Evolutionary conservation across 2,329 filamentous ascomycete species (phyloP), one percentile per base, ranked within the genome.

Genomic region (Chrysoporthe deuterocubensis): DNA sequence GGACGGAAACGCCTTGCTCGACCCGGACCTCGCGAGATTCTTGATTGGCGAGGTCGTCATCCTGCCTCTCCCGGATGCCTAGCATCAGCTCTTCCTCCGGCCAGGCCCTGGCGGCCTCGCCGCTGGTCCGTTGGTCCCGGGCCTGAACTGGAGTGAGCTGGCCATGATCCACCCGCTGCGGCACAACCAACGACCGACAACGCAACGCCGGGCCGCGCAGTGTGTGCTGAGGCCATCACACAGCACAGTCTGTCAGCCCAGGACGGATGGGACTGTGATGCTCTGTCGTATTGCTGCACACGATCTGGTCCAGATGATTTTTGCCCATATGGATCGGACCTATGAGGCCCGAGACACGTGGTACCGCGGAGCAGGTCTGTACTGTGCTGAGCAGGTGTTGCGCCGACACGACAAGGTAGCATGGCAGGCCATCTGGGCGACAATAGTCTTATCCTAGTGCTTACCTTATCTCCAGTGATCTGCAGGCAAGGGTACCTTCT

Each of bases 361-460:
- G 11, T 34, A 54, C 11, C 32, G 14, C 4, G 16, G 6, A 16
- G 11, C 13, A 32, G 26, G 26, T 26, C 26, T 26, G 26, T 26
- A 26, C 26, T 13, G 5, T 16, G 32, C 50, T 34, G 32, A 32
- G 50, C 26, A 34, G 32, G 50, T 54, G 50, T 26, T 54, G 50
- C 50, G 21, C 16, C 9, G 48, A 52, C 21, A 52, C 48, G 48
- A 52, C 48, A 5, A 46, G 26, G 59, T 46, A 48, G n/a, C 43
- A 61, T 34, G 59, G 14, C 59, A 44, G 21, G n/a, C 37, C 13
- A n/a, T 26, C 57, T 61, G 59, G 43, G 43, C 59, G 48, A 26
- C 59, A 61, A 61, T 61, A 61, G 59, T 61, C 59, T 44, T 18
- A 48, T 46, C 13, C 14, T 61, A 61, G 59, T 61, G 59, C 59